A percentile compares a stretch with the other conserved stretches of the same genome.
These are phyloP conservation scores for Taiwanofungus camphoratus DNA, from an alignment of 1,284 basidiomycete genomes.

Conservation along the genomic window DNA sequence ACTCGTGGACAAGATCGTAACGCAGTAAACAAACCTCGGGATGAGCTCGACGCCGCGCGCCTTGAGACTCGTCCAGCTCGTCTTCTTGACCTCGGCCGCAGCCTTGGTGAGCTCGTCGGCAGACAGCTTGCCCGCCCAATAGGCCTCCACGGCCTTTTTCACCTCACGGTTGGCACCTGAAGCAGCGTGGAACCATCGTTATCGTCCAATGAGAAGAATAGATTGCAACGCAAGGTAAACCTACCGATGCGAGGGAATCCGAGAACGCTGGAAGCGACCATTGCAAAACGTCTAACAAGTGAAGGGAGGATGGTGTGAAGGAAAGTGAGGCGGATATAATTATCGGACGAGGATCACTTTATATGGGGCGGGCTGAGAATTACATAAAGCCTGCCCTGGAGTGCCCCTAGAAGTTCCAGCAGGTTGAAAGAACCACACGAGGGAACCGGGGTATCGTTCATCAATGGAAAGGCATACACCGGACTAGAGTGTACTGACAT, in stretches of 20 bases:
- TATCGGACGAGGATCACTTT: conserved; percentile 11
- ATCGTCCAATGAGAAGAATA: background rate
- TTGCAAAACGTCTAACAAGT: conserved; percentile 30
- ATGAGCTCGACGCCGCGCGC: conserved; percentile 86
- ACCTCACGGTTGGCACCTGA: conserved; percentile 91
- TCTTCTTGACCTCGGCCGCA: conserved; percentile 86
- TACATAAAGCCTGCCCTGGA: conserved; percentile 14
- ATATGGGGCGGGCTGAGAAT: conserved; percentile 14
- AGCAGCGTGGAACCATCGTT: conserved; percentile 10
- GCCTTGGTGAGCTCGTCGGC: conserved; percentile 87
- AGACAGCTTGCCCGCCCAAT: conserved; percentile 94
- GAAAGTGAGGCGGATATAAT: conserved; percentile 9
- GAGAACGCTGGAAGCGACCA: conserved; percentile 83
- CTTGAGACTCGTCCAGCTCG: conserved; percentile 89
- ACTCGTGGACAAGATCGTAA: background rate
- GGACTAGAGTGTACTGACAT: no score
- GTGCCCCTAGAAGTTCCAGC: conserved; percentile 3
- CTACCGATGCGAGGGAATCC: conserved; percentile 97
- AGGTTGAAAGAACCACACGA: background rate
- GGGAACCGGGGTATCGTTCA: background rate
- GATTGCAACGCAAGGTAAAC: conserved; percentile 17
- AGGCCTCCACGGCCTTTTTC: conserved; percentile 98
- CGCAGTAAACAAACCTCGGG: conserved; percentile 67
- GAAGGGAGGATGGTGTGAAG: conserved; percentile 24
- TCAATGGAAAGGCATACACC: no score